Evolutionary conservation across 1,139 yeast genomes (phyloP), one percentile per base, ranked within the genome.

Genomic region (Saccharomyces pastorianus): DNA sequence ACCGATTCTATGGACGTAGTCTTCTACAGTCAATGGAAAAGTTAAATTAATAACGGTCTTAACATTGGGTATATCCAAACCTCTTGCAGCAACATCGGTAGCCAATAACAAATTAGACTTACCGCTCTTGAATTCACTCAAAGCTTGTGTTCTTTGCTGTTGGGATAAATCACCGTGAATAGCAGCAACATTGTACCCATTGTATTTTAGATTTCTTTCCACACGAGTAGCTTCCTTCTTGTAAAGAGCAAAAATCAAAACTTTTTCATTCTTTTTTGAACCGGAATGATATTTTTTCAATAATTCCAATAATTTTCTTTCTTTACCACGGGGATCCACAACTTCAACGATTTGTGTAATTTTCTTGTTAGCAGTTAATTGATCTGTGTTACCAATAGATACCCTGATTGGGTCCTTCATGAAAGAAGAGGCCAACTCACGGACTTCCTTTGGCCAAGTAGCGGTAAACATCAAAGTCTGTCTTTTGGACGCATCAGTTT

Each of bases 1-100:
- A 20, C 23, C 23, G 3, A 20, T 20, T 20, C 23, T 20, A 20
- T 20, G 23, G 23, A 20, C 99, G 66, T 93, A 93, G 74, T 95
- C 99, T 73, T 93, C 99, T 25, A 89, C 95, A 0, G 99, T 93
- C 65, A 95, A 80, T 51, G 99, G 99, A 84, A 93, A 93, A 3
- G 99, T 93, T 71, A 95, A 78, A 71, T 93, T 93, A 70, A 93
- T 90, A 50, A 95, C 99, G 31, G 90, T 88, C 72, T 91, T 93
- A 61, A 93, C 99, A 64, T 95, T 89, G 51, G 99, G 99, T 63
- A 93, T 93, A 73, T 93, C 99, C 63, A 93, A 80, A 59, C 99
- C 99, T 76, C 99, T 83, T 38, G 99, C 99, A 48, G 99, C 99
- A 54, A 93, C 99, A 76, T 95, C 99, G 1, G 99, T 93, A 41